Conservation (phyloP, 1,284 basidiomycete genomes). For the Cryptococcus depauperatus region DNA sequence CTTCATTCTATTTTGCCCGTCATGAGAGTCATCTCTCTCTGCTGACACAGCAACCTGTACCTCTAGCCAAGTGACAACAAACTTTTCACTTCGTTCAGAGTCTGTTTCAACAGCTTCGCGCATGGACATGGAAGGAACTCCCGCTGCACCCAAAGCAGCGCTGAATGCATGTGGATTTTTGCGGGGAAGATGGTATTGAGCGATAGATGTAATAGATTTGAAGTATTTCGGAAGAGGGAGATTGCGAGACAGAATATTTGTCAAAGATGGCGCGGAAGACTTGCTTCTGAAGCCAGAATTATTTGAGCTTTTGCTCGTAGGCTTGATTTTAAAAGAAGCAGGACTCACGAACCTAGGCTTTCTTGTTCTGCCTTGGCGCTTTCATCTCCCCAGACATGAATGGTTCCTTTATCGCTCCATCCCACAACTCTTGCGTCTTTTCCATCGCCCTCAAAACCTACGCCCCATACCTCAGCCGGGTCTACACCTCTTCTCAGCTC, state of each 20-base stretch:
- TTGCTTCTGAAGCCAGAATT: constrained; percentile 5
- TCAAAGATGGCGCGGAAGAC: constrained; percentile 49
- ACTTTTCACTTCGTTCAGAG: constrained; percentile 60
- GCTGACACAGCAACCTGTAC: constrained; percentile 42
- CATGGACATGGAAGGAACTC: constrained; percentile 40
- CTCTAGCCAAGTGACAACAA: constrained; percentile 74
- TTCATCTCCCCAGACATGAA: constrained; percentile 64
- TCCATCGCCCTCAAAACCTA: constrained; percentile 46
- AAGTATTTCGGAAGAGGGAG: constrained; percentile 85
- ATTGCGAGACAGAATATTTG: constrained; percentile 65
- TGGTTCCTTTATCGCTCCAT: constrained; percentile 91
- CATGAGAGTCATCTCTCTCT: not conserved
- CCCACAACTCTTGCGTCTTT: constrained; percentile 27
- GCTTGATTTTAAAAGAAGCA: not conserved
- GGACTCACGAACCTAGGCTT: constrained; percentile 6
- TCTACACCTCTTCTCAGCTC: constrained; percentile 84
- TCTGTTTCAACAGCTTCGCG: constrained; percentile 38
- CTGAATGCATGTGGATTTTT: constrained; percentile 43
- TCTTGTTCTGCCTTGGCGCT: constrained; percentile 12
- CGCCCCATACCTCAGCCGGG: constrained; percentile 83
- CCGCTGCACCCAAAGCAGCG: constrained; percentile 31
- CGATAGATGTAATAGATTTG: constrained; percentile 85
- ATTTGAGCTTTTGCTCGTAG: too few species aligned
- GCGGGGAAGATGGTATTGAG: constrained; percentile 77
- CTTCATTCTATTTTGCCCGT: not conserved